Base-by-base conservation (phyloP, 345 rosid species). In the Kandelia obovata region DNA sequence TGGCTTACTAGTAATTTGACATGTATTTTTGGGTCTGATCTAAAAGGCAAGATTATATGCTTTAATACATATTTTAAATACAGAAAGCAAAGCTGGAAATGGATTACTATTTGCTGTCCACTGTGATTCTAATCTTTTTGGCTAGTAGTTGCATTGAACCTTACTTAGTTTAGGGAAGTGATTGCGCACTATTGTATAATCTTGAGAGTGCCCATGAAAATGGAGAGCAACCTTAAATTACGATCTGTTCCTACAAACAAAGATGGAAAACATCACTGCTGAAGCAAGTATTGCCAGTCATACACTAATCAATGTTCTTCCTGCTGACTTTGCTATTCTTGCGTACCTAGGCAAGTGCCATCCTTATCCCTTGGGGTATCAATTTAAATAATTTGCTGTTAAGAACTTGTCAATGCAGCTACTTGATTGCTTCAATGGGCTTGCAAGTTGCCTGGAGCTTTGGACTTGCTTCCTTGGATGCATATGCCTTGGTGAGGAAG, bases 371-470 rank as follows among this genome's bases (percentile, higher is more conserved):
- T 6, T 7, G 9, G 58, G 58, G 6, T 25, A 53, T 53, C 2
- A 53, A 25, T 21, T 53, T 53, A 25, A 21, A 11, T 10, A 53
- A 8, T 53, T 53, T 53, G 27, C 13, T 25, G 21, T 10, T 20
- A 53, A 53, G 23, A 53, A 0, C 53, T 53, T 74, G 9, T 30
- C 73, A 73, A 65, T 83, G 80, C 84, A 93, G 98, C 83, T 91
- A 81, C 70, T 77, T 91, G 67, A 83, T 91, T 59, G 94, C 97
- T 73, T 87, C 96, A 58, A 93, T 93, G 98, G 91, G 96, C 73
- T 75, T 92, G 73, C 96, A 91, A 85, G 62, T 84, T 8, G 70
- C 86, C 66, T 93, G 98, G 98, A 89, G 97, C 86, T 84, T 76
- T 11, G 88, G 91, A 53, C 96, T 93, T 21, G 92, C 91, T 4